Conservation (phyloP, 371 early-diverging fungal genomes). For the Mucor plumbeus region DNA sequence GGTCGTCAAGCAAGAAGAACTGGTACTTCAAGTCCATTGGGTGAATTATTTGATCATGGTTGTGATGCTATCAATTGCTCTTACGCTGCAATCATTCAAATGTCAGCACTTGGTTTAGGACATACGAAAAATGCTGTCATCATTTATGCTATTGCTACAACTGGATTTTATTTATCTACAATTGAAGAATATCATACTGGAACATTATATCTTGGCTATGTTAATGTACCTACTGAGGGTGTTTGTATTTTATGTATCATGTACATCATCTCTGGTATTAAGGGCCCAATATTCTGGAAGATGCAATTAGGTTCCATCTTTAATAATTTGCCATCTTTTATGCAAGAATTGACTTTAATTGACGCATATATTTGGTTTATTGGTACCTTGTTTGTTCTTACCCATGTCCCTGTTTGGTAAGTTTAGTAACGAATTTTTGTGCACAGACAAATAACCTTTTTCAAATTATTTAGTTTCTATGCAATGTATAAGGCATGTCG, state of each 20-base stretch:
- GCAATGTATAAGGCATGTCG: slow-evolving; percentile 77
- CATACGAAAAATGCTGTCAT: slow-evolving; percentile 65
- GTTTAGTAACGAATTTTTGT: slow-evolving; percentile 2
- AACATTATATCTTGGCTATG: slow-evolving; percentile 85
- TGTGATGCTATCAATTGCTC: slow-evolving; percentile 93
- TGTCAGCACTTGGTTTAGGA: slow-evolving; percentile 84
- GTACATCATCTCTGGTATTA: slow-evolving; percentile 73
- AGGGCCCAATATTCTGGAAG: slow-evolving; percentile 46
- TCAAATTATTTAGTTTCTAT: slow-evolving; percentile 31
- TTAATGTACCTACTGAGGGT: slow-evolving; percentile 97
- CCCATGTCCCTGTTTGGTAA: slow-evolving; percentile 75
- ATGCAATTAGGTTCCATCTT: slow-evolving; percentile 24
- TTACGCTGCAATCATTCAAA: slow-evolving; percentile 81
- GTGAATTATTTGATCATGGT: slow-evolving; percentile 94
- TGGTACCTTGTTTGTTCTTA: slow-evolving; percentile 64
- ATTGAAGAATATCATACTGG: slow-evolving; percentile 98
- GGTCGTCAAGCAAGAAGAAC: slow-evolving; percentile 98
- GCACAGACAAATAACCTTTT: neutral
- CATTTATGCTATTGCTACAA: slow-evolving; percentile 67
- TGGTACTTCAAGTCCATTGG: slow-evolving; percentile 91
- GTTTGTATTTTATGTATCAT: slow-evolving; percentile 74
- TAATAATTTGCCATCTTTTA: slow-evolving; percentile 36
- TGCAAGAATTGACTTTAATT: slow-evolving; percentile 48
- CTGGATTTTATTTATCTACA: slow-evolving; percentile 91
- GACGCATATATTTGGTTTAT: slow-evolving; percentile 62